Evolutionary conservation across 2,329 filamentous ascomycete genomes (phyloP), one percentile per base, ranked within the genome.

Genomic region (Lecanicillium sp.): DNA sequence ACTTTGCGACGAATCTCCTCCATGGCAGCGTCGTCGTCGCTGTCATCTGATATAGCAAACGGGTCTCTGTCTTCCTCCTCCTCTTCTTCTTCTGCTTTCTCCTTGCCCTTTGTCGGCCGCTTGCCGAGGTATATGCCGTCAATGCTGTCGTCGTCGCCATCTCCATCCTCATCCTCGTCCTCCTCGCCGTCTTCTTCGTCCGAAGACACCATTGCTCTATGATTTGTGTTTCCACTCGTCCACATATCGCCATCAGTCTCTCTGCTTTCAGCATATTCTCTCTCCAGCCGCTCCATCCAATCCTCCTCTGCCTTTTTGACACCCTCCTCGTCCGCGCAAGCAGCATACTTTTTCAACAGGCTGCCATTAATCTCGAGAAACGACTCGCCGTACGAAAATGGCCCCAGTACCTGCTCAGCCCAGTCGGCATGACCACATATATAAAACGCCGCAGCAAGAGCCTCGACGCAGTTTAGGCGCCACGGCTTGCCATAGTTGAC

Each of bases 401-500:
- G 83, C 46, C 77, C 76, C 19, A 98, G 64, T 1, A 94, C 78
- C 45, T 86, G 76, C 54, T 83, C 78, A 0, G 92, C 90, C 92
- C 92, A 98, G 36, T 95, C 90, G 6, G 75, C 59, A 53, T 92
- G 86, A 4, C 92, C 87, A 51, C 90, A 96, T 47, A 98, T 98
- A 53, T 76, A 85, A 55, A 94, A 98, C 16, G 85, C 86, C 4
- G 92, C 90, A 0, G 88, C 92, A 33, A 98, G 69, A 4, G 92
- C 92, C 67, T 98, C 92, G 20, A 88, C 92, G 52, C 92, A 98
- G 61, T 98, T 98, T 45, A 98, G 61, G 39, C 89, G 73, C 85
- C 89, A 95, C 5, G 92, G 92, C 54, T 86, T 85, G 44, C 92
- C 92, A 63, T 98, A 98, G 65, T 98, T 98, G 55, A 95, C 92